A percentile compares a stretch with the other conserved stretches of the same genome.
Evolutionary conservation across 2,329 filamentous ascomycete genomes (phyloP).

Genomic region (Drechslerella dactyloides): DNA sequence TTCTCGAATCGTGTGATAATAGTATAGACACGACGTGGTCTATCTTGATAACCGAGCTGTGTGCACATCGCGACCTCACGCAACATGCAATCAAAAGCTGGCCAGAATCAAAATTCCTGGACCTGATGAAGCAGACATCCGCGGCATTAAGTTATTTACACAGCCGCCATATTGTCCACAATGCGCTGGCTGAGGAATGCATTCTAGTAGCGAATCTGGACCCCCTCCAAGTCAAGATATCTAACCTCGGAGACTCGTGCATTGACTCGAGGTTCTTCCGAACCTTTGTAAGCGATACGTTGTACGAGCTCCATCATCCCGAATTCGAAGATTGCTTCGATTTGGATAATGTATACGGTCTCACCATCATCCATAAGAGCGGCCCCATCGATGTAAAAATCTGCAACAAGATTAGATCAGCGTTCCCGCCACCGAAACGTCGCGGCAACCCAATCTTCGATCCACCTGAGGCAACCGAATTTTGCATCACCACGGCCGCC

Average conservation of each 20-base stretch:
- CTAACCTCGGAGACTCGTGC: conserved; percentile 1
- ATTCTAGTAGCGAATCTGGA: conserved; percentile 1
- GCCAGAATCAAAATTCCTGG: neutral
- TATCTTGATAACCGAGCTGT: conserved; percentile 10
- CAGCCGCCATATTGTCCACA: conserved; percentile 4
- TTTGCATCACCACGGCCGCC: conserved; percentile 1
- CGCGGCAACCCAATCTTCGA: neutral
- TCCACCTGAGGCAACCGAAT: neutral
- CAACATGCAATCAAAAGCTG: neutral
- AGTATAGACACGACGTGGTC: neutral
- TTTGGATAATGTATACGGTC: neutral
- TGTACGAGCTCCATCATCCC: neutral
- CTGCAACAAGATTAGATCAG: neutral
- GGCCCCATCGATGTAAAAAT: neutral
- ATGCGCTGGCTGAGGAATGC: neutral
- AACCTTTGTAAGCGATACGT: neutral
- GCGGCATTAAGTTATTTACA: neutral
- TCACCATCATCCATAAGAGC: neutral
- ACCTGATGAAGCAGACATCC: conserved; percentile 4
- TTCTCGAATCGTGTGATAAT: neutral
- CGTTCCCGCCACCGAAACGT: neutral
- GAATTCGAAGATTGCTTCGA: neutral
- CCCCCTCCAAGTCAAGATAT: conserved; percentile 3
- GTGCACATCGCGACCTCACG: neutral
- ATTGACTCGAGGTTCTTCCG: neutral